These are phyloP conservation scores for Asterophora lycoperdoides DNA, from an alignment of 768 basidiomycete species.

Conservation along the genomic window DNA sequence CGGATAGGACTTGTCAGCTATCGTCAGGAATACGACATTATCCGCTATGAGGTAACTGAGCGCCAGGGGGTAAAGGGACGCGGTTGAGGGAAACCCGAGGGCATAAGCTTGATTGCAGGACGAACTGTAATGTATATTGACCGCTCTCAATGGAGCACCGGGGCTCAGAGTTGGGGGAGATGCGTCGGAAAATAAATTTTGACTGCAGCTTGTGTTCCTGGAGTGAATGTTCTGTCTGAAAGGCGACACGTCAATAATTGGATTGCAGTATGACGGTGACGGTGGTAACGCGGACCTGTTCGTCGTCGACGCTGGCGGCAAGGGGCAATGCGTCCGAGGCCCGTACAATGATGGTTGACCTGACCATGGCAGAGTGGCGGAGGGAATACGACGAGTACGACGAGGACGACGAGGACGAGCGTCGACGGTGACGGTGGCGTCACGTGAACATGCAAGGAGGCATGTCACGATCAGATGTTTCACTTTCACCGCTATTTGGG, in stretches of 20 bases:
- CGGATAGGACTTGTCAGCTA: slow-evolving; percentile 96
- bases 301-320: slow-evolving; percentile 96
- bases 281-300: slow-evolving; percentile 57
- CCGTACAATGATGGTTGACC: slow-evolving; percentile 81
- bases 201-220: slow-evolving; percentile 99
- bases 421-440: neutral
- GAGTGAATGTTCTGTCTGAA: slow-evolving; percentile 85
- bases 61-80: neutral
- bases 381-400: neutral
- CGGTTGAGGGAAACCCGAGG: slow-evolving; percentile 8
- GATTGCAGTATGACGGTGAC: neutral
- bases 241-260: slow-evolving; percentile 13
- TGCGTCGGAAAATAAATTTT: slow-evolving; percentile 92
- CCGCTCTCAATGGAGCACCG: slow-evolving; percentile 97
- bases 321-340: slow-evolving; percentile 86
- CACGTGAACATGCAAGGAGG: slow-evolving; percentile 20
- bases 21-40: slow-evolving; percentile 92
- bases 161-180: slow-evolving; percentile 92
- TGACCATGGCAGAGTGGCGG: slow-evolving; percentile 54
- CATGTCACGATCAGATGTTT: slow-evolving; percentile 11
- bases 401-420: neutral
- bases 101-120: slow-evolving; percentile 16
- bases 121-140: slow-evolving; percentile 92
- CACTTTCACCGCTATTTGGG: slow-evolving; percentile 15
- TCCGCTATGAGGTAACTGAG: slow-evolving; percentile 89